These are phyloP conservation scores for Dothideomycetes sp. DNA, from an alignment of 2,329 filamentous ascomycete genomes.

Conservation along the genomic window DNA sequence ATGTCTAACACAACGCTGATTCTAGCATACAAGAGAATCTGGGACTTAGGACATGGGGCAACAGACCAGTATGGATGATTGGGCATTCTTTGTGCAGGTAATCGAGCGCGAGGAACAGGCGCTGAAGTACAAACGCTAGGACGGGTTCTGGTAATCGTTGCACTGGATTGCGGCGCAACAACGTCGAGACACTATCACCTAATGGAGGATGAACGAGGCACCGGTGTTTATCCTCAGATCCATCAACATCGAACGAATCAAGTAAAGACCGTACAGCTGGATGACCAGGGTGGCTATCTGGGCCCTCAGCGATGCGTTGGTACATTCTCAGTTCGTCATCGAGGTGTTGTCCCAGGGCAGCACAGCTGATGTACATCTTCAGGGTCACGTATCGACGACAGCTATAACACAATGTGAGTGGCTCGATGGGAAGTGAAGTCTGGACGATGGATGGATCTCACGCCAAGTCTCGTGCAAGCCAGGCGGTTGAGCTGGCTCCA, in stretches of 20 bases:
- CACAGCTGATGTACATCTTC: slow-evolving; percentile 9
- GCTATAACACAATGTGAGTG: background rate
- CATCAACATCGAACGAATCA: slow-evolving; percentile 25
- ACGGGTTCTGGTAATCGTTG: slow-evolving; percentile 32
- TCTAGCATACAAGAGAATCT: background rate
- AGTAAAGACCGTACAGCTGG: slow-evolving; percentile 25
- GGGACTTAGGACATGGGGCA: background rate
- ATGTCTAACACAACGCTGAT: slow-evolving; percentile 19
- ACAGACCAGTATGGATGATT: slow-evolving; percentile 33
- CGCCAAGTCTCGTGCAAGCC: slow-evolving; percentile 18
- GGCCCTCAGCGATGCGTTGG: slow-evolving; percentile 16
- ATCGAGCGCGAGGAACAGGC: slow-evolving; percentile 34
- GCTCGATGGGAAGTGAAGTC: background rate
- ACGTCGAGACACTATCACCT: slow-evolving; percentile 34
- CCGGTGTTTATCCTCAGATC: slow-evolving; percentile 25
- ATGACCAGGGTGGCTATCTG: slow-evolving; percentile 24
- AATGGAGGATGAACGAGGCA: slow-evolving; percentile 32
- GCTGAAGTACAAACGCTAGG: slow-evolving; percentile 30
- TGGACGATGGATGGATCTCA: slow-evolving; percentile 11
- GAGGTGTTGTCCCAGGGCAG: background rate
- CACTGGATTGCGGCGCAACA: slow-evolving; percentile 30
- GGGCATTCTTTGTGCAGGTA: slow-evolving; percentile 35
- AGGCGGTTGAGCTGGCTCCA: slow-evolving; percentile 17
- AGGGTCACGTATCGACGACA: slow-evolving; percentile 14
- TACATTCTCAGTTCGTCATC: slow-evolving; percentile 19